phyloP scores from a whole-genome alignment of 129 eudicot genomes.

The Sambucus nigra region DNA sequence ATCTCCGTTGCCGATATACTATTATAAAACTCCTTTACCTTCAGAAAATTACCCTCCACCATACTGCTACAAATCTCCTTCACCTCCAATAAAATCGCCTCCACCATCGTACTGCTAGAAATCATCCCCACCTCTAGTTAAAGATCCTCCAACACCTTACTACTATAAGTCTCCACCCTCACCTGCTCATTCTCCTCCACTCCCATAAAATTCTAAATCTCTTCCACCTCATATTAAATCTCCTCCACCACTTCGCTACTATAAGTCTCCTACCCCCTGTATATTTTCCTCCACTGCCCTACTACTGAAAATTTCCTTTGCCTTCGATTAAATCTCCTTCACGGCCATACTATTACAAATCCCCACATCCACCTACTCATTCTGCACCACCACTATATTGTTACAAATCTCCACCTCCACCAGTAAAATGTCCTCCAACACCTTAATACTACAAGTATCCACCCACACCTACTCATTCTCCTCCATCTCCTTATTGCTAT shows the following conservation, averaged over 20 bases:
- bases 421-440: slow-evolving; percentile 16
- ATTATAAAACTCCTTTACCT: slow-evolving; percentile 17
- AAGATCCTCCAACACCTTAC: too few relatives aligned
- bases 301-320: slow-evolving; percentile 22
- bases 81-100: slow-evolving; percentile 23
- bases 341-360: slow-evolving; percentile 24
- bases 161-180: slow-evolving; percentile 27
- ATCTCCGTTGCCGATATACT: slow-evolving; percentile 17
- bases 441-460: slow-evolving; percentile 24
- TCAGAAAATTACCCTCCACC: neutral
- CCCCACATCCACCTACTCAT: slow-evolving; percentile 22
- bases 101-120: slow-evolving; percentile 24
- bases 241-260: slow-evolving; percentile 24
- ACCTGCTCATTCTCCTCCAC: slow-evolving; percentile 9
- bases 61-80: slow-evolving; percentile 19
- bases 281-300: slow-evolving; percentile 13
- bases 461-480: slow-evolving; percentile 22
- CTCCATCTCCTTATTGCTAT: too few relatives aligned
- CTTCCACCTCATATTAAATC: too few relatives aligned
- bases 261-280: slow-evolving; percentile 33
- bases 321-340: slow-evolving; percentile 17
- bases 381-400: slow-evolving; percentile 32
- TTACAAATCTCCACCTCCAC: slow-evolving; percentile 26
- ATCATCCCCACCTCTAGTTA: too few relatives aligned
- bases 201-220: slow-evolving; percentile 18